Evolutionary conservation across 73 alveolate genomes (phyloP).

Genomic region (Paramecium biaurelia): DNA sequence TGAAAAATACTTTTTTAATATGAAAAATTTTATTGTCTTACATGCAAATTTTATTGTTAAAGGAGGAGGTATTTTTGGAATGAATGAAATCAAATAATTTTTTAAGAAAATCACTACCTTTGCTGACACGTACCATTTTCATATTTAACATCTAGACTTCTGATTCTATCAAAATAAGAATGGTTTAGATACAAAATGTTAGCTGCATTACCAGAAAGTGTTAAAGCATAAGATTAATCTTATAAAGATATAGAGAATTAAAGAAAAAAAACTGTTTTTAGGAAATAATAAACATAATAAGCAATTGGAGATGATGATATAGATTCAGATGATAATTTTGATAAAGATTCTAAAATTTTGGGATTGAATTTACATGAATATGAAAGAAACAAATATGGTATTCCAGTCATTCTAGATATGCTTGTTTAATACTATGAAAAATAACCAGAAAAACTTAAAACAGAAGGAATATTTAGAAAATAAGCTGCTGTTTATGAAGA

Average conservation of each 20-base stretch:
- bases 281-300: not conserved
- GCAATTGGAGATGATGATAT: constrained; percentile 9
- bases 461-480: constrained; percentile 41
- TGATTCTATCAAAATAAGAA: not conserved
- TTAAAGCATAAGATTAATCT: constrained; percentile 10
- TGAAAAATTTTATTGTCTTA: not conserved
- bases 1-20: not conserved
- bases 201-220: not conserved
- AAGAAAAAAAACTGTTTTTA: not conserved
- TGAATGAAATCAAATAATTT: not conserved
- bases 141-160: not conserved
- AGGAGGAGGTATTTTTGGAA: constrained; percentile 18
- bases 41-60: constrained; percentile 37
- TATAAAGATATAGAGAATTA: constrained; percentile 13
- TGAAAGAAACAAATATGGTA: not conserved
- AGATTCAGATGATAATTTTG: not conserved
- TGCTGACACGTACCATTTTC: not conserved
- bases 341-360: not conserved
- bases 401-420: constrained; percentile 10
- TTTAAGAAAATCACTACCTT: constrained; percentile 34
- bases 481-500: constrained; percentile 41
- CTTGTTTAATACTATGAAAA: constrained; percentile 14
- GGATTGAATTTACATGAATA: not conserved
- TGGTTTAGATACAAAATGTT: constrained; percentile 31
- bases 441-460: not conserved